Base-by-base conservation (phyloP, 2,329 filamentous ascomycete genomes). In the Cercospora sp. region DNA sequence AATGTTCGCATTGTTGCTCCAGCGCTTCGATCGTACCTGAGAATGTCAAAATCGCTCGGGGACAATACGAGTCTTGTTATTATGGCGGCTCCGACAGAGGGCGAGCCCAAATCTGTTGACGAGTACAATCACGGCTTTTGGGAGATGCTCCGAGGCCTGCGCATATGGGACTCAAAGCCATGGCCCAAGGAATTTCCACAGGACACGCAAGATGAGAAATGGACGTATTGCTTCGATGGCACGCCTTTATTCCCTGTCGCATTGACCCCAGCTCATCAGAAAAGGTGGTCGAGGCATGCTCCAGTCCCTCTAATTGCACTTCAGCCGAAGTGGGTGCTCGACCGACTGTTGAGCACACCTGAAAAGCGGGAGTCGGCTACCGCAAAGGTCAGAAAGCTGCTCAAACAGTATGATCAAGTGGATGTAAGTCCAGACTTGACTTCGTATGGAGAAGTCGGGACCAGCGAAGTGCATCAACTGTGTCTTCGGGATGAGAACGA, bases 241-340 rank as follows among this genome's bases (percentile, higher is more conserved):
- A 67, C 64, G 10, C 68, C 70, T 30, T 57, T 72, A 6, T 72
- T 72, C 48, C 70, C 70, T 2, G 70, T 72, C 12, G 70, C 70
- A 2, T 55, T 72, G n/a, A 72, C 70, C 10, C 70, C 70, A 10
- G 70, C 70, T n/a, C 70, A 72, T 23, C 68, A 72, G 55, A 60
- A 64, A 20, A 58, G 70, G 42, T 72, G 68, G 68, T 72, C 70
- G 6, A 64, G 70, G 33, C 70, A 70, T 60, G 66, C 70, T 20
- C 70, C 70, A 2, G 70, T 72, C 3, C 70, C 70, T 5, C 39
- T 72, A 10, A 65, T 72, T 12, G 70, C 70, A 20, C 51, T 72
- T 30, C 70, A 72, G 31, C 70, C 70, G 3, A 72, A 72, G 31
- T 72, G 70, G 70, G 70, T 72, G 12, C 59, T 72, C n/a, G 70